Conservation (phyloP, 306 rosid genomes). For the Malus fusca region DNA sequence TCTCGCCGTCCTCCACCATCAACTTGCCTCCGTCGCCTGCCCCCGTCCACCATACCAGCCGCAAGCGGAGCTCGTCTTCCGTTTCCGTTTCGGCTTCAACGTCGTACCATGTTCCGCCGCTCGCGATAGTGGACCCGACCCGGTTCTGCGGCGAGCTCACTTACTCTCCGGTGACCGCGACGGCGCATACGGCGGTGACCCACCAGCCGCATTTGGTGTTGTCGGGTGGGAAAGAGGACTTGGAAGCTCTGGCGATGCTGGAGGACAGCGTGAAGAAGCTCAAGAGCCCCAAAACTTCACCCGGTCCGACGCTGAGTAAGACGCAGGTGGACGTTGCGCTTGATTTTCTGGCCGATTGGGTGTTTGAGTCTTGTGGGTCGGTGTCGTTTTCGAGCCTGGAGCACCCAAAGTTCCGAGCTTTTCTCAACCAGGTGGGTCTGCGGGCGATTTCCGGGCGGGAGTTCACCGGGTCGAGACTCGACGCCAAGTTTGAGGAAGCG, state of each 20-base stretch:
- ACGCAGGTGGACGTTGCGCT: constrained; percentile 59
- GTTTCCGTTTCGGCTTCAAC: constrained; percentile 12
- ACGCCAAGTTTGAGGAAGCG: constrained; percentile 57
- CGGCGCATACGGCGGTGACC: constrained; percentile 11
- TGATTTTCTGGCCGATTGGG: constrained; percentile 78
- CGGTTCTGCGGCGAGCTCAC: constrained; percentile 42
- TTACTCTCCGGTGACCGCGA: constrained; percentile 30
- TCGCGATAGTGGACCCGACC: constrained; percentile 42
- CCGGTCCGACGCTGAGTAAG: constrained; percentile 60
- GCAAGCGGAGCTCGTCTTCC: constrained; percentile 52
- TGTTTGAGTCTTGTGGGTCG: constrained; percentile 70
- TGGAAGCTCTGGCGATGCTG: constrained; percentile 86
- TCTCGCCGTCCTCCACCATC: constrained; percentile 43
- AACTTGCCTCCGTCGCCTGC: constrained; percentile 22
- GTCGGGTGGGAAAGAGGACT: constrained; percentile 88
- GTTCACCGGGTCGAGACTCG: constrained; percentile 45
- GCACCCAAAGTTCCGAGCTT: constrained; percentile 79
- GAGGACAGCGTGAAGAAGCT: constrained; percentile 94
- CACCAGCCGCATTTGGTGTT: constrained; percentile 65
- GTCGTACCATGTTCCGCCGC: constrained; percentile 39
- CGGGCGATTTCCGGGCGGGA: constrained; percentile 58
- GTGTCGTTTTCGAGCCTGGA: constrained; percentile 71
- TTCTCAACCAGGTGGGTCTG: constrained; percentile 71
- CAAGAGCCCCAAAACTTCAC: constrained; percentile 86
- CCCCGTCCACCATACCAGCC: constrained; percentile 33